Percentiles rank a stretch among this genome's conserved stretches.
phyloP scores from a whole-genome alignment of 345 rosid species.

The Populus euphratica region DNA sequence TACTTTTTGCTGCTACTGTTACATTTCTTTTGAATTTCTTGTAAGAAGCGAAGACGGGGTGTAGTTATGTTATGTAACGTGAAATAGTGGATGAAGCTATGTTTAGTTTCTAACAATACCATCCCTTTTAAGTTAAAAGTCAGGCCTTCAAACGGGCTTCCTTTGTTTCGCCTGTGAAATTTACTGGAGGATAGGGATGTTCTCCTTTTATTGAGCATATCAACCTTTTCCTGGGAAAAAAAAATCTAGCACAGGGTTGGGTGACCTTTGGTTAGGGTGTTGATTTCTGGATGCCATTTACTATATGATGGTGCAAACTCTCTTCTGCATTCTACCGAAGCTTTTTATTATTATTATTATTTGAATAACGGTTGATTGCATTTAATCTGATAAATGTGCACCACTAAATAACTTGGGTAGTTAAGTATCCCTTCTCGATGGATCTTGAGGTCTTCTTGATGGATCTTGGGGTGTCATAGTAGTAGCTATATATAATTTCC shows the following conservation, averaged over 20 bases:
- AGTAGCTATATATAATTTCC: no score
- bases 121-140: no score
- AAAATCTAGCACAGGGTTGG: no score
- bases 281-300: not conserved
- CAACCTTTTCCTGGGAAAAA: not conserved
- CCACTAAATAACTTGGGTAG: not conserved
- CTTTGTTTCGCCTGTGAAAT: not conserved
- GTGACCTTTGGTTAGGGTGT: not conserved
- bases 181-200: not conserved
- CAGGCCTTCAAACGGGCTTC: not conserved
- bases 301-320: not conserved
- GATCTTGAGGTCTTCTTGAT: no score
- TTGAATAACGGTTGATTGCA: no score
- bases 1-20: no score
- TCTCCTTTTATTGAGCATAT: not conserved
- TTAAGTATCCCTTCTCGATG: no score
- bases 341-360: no score
- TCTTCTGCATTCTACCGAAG: no score
- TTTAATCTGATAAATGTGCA: not conserved
- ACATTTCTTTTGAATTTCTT: no score
- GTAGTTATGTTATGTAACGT: not conserved
- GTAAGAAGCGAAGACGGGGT: not conserved
- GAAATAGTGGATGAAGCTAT: not conserved
- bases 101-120: no score
- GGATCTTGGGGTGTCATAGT: no score